Evolutionary conservation across 768 basidiomycete species (phyloP), one percentile per base, ranked within the genome.

Genomic region (Naganishia antarctica): DNA sequence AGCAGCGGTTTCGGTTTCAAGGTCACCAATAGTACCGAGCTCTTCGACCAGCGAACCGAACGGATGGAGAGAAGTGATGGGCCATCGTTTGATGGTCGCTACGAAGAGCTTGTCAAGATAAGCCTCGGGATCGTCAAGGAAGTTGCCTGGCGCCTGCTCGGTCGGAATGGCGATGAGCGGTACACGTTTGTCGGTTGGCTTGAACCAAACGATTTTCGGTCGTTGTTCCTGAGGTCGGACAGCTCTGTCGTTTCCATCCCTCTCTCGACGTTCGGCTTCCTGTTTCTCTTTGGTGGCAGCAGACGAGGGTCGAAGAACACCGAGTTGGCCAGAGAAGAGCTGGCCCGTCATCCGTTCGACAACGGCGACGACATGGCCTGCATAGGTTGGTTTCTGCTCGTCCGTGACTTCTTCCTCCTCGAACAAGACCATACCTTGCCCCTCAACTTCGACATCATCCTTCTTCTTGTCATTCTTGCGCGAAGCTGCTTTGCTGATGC

Each of bases 171-270:
- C 96, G 72, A 99, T 97, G 44, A 98, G 83, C 46, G 96, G 96
- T 0, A 99, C 96, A 63, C 96, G 89, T 78, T 99, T 99, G 81
- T 97, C 93, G 28, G 94, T 97, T 4, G 96, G 96, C 80, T 97
- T 94, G 83, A 99, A 98, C 96, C 96, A 99, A 48, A 99, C 93
- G 69, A 99, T 99, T 83, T 97, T 98, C 68, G 94, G 94, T 44
- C 63, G 63, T 15, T 57, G 53, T 57, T 57, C 53, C 26, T 57
- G 53, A 12, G 53, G 53, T 40, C 53, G 53, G 45, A 85, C 88
- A 16, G 58, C 68, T 66, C 86, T 86, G 21, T 63, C 62, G 74
- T 93, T 91, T 48, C 94, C 96, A 76, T 96, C 96, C 58, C 96
- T 87, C 78, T 98, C 96, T 62, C 92, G 87, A 40, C 96, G 85